Evolutionary conservation across 106 monocot species (phyloP).

Genomic region (Cymbidium sinense): DNA sequence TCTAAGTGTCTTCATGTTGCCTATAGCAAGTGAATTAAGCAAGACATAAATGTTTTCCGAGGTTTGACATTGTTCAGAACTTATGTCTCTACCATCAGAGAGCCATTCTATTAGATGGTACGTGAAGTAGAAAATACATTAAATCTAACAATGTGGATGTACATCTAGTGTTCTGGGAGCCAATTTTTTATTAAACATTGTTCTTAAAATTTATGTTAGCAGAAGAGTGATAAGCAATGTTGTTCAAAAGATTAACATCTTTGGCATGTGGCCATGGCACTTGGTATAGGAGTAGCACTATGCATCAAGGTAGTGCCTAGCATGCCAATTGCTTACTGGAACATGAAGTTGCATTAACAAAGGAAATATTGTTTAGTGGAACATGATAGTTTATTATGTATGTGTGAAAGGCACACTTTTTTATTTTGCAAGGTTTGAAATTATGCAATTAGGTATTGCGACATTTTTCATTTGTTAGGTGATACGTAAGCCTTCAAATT

Average conservation of each 20-base stretch:
- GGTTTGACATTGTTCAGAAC: not conserved
- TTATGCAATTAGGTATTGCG: too few species aligned
- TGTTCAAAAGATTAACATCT: not conserved
- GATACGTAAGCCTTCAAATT: too few species aligned
- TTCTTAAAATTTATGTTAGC: not conserved
- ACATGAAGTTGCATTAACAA: not conserved
- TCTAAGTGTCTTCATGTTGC: not conserved
- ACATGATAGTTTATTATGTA: not conserved
- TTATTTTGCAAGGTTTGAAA: too few species aligned
- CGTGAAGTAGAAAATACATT: not conserved
- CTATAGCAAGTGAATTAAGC: not conserved
- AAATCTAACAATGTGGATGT: not conserved
- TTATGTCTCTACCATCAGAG: not conserved
- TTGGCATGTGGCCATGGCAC: not conserved
- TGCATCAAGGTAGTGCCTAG: not conserved
- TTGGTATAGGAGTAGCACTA: not conserved
- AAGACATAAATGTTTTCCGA: not conserved
- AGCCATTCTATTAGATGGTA: not conserved
- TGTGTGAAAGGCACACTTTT: not conserved
- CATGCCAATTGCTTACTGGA: not conserved
- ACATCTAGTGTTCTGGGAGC: not conserved
- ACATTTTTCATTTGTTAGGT: too few species aligned
- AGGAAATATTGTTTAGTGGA: not conserved
- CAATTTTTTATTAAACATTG: not conserved
- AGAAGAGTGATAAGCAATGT: not conserved